These are phyloP conservation scores for Lasiodiplodia sp. DNA, from an alignment of 2,329 filamentous ascomycete genomes.

Conservation along the genomic window DNA sequence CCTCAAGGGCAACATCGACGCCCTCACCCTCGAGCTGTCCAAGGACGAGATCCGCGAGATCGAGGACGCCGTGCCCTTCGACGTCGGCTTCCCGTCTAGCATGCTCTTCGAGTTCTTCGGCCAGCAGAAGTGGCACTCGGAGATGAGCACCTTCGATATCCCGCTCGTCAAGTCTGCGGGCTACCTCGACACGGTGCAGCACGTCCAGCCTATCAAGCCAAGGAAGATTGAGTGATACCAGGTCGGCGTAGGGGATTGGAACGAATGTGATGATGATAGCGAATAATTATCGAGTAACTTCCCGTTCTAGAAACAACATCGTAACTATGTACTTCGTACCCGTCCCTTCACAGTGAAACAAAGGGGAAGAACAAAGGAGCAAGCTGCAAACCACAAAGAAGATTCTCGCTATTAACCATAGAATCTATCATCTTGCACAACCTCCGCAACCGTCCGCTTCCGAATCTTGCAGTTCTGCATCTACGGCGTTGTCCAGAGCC, in stretches of 20 bases:
- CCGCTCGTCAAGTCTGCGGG: conserved; percentile 40
- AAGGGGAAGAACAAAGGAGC: not conserved
- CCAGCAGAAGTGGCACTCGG: conserved; percentile 39
- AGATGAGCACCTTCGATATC: conserved; percentile 41
- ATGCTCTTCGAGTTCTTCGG: conserved; percentile 53
- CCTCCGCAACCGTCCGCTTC: too few species aligned
- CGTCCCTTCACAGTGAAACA: too few species aligned
- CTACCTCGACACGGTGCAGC: conserved; percentile 37
- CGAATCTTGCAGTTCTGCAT: too few species aligned
- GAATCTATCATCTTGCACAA: not conserved
- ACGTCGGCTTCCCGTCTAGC: conserved; percentile 71
- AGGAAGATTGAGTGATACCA: conserved; percentile 1
- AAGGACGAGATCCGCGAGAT: conserved; percentile 71
- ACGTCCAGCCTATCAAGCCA: conserved; percentile 27
- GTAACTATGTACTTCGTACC: not conserved
- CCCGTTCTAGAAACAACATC: not conserved
- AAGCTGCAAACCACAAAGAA: not conserved
- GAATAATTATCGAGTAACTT: not conserved
- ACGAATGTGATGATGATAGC: not conserved
- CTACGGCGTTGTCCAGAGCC: too few species aligned
- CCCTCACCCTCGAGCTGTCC: conserved; percentile 66
- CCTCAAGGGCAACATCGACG: conserved; percentile 73
- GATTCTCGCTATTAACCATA: not conserved
- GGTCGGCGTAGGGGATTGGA: not conserved
- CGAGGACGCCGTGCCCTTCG: conserved; percentile 67